phyloP scores from a whole-genome alignment of 139 green algal genomes.

The Closterium sp. region DNA sequence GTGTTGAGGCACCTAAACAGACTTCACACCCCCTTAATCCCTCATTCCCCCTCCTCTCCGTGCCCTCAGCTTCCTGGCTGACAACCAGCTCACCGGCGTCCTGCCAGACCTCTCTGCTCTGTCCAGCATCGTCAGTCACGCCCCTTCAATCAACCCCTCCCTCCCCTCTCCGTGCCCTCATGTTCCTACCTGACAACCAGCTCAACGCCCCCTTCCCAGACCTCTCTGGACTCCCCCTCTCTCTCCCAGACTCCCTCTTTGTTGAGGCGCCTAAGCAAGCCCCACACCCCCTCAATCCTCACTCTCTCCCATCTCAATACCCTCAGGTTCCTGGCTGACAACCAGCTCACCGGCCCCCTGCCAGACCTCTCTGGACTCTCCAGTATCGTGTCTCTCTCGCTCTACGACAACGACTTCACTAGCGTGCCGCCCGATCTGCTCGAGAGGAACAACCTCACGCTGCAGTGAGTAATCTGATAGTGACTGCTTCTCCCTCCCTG shows the following conservation, averaged over 20 bases:
- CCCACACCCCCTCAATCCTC: no score
- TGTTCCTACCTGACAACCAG: no score
- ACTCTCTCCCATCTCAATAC: not conserved
- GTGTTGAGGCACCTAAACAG: no score
- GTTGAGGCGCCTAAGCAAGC: no score
- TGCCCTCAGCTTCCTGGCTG: not conserved
- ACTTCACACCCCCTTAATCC: no score
- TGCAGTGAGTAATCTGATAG: not conserved
- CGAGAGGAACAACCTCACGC: not conserved
- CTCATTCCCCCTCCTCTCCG: not conserved
- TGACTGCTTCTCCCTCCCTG: no score
- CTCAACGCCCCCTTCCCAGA: no score
- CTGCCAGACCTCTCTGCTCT: not conserved
- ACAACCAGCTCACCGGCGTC: not conserved
- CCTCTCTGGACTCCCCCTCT: no score
- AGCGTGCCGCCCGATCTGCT: not conserved
- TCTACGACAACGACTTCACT: not conserved
- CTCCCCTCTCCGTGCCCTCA: no score
- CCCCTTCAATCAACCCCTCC: no score
- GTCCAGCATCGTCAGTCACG: not conserved
- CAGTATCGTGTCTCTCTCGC: not conserved
- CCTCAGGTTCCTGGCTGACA: not conserved
- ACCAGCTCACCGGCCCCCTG: not conserved
- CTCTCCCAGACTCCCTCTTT: no score
- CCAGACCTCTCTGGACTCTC: not conserved